Evolutionary conservation across 345 rosid genomes (phyloP), one percentile per base, ranked within the genome.

Genomic region (Clausena lansium): DNA sequence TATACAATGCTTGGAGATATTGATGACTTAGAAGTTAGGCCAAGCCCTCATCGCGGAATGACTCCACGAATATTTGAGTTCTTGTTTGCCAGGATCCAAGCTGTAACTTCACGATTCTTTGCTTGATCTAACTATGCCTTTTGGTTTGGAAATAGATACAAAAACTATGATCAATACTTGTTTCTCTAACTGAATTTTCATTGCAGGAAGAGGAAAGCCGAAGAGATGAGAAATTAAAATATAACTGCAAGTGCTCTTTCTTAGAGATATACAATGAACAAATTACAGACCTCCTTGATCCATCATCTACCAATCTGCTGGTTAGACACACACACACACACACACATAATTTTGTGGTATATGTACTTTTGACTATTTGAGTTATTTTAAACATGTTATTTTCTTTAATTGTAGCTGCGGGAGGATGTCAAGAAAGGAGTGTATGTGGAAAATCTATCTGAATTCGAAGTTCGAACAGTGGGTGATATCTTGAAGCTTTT

Each of bases 241-340:
- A 94, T 81, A 85, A 87, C 74, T 94, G 99, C 93, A 96, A 96
- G 84, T 96, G 99, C 86, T 93, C 99, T 41, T 95, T 93, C 85
- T 88, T 96, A 71, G 99, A 96, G 85, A 96, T 96, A 70, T 94
- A 96, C 82, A 96, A 96, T 71, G 98, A 96, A 75, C 99, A 96
- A 81, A 89, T 96, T 71, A 83, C 92, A n/a, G 99, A 94, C 80
- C 99, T 96, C 77, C 97, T 96, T 27, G 98, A 96, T 85, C 97
- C 99, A 61, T 94, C 97, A 65, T 88, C 98, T 50, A 80, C 93
- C 71, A 96, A 92, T 87, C 87, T 96, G 81, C 90, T 86, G 71
- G 99, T 96, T 84, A 78, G 88, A 80, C 63, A 17, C 3, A 13
- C 17, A 3, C 3, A 45, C 0, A 45, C 14, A 2, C 11, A 41